Percentiles rank a stretch among this genome's conserved stretches.
These are phyloP conservation scores for Penicillium sp. DNA, from an alignment of 2,329 filamentous ascomycete species.

Conservation along the genomic window DNA sequence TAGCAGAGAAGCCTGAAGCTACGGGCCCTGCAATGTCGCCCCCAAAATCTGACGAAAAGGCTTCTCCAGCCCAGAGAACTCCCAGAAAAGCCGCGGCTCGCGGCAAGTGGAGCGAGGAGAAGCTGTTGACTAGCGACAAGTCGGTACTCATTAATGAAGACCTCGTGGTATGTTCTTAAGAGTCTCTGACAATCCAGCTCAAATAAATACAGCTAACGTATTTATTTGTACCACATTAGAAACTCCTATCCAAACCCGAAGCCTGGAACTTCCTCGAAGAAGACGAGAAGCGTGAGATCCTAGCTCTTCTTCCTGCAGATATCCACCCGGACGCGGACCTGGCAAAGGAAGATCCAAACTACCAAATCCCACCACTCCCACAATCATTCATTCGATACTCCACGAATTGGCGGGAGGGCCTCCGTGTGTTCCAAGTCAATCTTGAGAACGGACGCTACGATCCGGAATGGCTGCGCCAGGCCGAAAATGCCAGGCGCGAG, in stretches of 20 bases:
- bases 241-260: conserved; percentile 39
- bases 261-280: conserved; percentile 45
- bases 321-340: conserved; percentile 36
- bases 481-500: conserved; percentile 52
- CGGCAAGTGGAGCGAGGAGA: conserved; percentile 40
- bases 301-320: conserved; percentile 42
- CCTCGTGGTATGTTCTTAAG: conserved; percentile 34
- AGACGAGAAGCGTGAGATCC: conserved; percentile 41
- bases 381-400: conserved; percentile 45
- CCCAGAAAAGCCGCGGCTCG: conserved; percentile 33
- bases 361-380: conserved; percentile 40
- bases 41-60: conserved; percentile 14
- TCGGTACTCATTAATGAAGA: conserved; percentile 38
- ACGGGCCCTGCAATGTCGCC: conserved; percentile 28
- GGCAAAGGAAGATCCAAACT: conserved; percentile 27
- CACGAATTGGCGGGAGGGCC: conserved; percentile 51
- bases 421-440: conserved; percentile 57
- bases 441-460: conserved; percentile 55
- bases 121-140: conserved; percentile 39
- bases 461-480: conserved; percentile 57
- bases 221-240: conserved; percentile 25
- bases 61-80: conserved; percentile 31
- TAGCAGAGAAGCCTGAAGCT: conserved; percentile 15
- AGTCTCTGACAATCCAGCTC: background rate
- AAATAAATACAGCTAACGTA: background rate